A percentile compares a stretch with the other conserved stretches of the same genome.
Evolutionary conservation across 345 rosid species (phyloP).

Genomic region (Heritiera fomes): DNA sequence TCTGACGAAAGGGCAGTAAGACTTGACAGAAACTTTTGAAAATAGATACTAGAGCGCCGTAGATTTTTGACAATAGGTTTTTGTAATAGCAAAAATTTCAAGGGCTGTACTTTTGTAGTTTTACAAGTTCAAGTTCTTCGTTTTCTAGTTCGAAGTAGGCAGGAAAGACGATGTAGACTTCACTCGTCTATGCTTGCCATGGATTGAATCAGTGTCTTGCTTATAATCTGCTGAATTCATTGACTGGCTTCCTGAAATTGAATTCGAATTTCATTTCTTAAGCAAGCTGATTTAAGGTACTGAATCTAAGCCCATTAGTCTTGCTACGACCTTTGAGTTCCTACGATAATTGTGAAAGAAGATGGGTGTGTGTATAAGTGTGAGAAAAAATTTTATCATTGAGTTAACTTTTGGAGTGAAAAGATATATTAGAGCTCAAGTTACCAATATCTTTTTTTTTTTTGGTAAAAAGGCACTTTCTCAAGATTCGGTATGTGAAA

Average conservation of each 20-base stretch:
- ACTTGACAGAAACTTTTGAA: not conserved
- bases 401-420: no score
- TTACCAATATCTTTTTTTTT: no score
- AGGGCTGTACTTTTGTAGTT: not conserved
- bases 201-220: conserved; percentile 26
- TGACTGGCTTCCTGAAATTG: conserved; percentile 48
- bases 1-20: not conserved
- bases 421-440: no score
- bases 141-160: conserved; percentile 61
- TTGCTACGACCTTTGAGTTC: no score
- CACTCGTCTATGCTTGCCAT: conserved; percentile 36
- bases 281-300: no score
- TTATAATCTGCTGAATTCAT: conserved; percentile 42
- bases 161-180: conserved; percentile 41
- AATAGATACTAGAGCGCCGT: not conserved
- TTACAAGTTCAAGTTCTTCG: conserved; percentile 36
- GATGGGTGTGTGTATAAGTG: no score
- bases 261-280: no score
- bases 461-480: no score
- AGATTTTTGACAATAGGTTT: conserved; percentile 1
- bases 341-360: no score
- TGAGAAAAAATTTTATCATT: no score
- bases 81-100: not conserved
- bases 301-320: no score
- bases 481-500: no score